A percentile compares a stretch with the other conserved stretches of the same genome.
Evolutionary conservation across 805 yeast genomes (phyloP).

Genomic region (Wickerhamiella nectarea): DNA sequence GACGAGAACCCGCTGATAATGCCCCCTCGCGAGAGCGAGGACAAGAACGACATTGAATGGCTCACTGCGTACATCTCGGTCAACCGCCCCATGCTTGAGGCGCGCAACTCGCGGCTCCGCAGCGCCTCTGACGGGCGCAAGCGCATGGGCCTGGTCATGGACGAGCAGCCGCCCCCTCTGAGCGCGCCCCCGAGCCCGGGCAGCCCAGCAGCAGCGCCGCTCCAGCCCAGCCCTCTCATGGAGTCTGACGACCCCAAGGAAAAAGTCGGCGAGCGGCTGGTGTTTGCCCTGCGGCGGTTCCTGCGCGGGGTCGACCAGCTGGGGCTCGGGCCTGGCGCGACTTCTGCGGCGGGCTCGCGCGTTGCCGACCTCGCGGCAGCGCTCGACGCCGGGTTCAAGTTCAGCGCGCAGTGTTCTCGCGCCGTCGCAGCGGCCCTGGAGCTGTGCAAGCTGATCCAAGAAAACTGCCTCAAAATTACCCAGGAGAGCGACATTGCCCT

Average conservation of each 20-base stretch:
- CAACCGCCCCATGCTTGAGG: slow-evolving; percentile 6
- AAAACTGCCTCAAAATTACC: neutral
- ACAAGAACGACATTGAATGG: slow-evolving; percentile 22
- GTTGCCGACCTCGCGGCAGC: slow-evolving; percentile 3
- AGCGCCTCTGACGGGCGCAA: slow-evolving; percentile 35
- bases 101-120: neutral
- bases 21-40: slow-evolving; percentile 11
- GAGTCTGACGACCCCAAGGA: neutral
- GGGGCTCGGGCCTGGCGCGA: neutral
- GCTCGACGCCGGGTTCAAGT: slow-evolving; percentile 6
- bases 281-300: slow-evolving; percentile 5
- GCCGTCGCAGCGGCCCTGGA: slow-evolving; percentile 3
- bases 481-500: slow-evolving; percentile 33
- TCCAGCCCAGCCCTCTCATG: neutral
- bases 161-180: neutral
- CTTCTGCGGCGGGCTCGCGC: neutral
- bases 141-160: slow-evolving; percentile 55
- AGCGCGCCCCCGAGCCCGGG: neutral
- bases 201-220: neutral
- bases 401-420: neutral
- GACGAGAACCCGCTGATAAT: slow-evolving; percentile 46
- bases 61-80: slow-evolving; percentile 23
- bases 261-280: slow-evolving; percentile 2
- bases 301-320: neutral
- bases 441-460: slow-evolving; percentile 2